Conservation (phyloP, 116 monocot genomes). For the Phalaenopsis hybrid region DNA sequence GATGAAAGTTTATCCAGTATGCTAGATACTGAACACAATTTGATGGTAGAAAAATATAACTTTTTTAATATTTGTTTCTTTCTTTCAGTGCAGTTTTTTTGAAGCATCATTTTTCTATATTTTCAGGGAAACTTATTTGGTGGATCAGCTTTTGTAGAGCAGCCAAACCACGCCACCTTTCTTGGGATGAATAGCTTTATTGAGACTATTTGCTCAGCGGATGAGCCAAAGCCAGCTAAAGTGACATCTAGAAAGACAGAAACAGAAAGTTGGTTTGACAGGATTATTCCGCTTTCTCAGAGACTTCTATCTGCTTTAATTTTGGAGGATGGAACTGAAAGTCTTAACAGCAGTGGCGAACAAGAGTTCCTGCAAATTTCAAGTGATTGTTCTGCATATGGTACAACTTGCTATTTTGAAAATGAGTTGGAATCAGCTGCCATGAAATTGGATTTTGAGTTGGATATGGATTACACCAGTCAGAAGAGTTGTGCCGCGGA, state of each 20-base stretch:
- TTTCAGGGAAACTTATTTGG: constrained; percentile 19
- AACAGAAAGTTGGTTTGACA: constrained; percentile 41
- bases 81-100: not conserved
- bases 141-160: constrained; percentile 6
- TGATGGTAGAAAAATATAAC: not conserved
- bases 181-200: constrained; percentile 13
- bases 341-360: constrained; percentile 16
- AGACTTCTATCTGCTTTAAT: constrained; percentile 82
- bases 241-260: constrained; percentile 19
- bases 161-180: constrained; percentile 9
- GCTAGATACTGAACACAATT: constrained; percentile 22
- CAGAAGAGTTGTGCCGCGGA: constrained; percentile 24
- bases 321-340: constrained; percentile 42
- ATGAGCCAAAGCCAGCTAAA: constrained; percentile 14
- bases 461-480: constrained; percentile 21
- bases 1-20: constrained; percentile 32
- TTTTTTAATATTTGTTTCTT: constrained; percentile 4
- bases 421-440: constrained; percentile 15
- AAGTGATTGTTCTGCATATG: constrained; percentile 26
- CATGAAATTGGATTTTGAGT: constrained; percentile 20
- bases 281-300: constrained; percentile 63
- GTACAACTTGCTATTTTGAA: constrained; percentile 13
- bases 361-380: constrained; percentile 23
- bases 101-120: constrained; percentile 12
- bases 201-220: constrained; percentile 8